These are phyloP conservation scores for Urostyla sp. DNA, from an alignment of 73 alveolate species.

Conservation along the genomic window DNA sequence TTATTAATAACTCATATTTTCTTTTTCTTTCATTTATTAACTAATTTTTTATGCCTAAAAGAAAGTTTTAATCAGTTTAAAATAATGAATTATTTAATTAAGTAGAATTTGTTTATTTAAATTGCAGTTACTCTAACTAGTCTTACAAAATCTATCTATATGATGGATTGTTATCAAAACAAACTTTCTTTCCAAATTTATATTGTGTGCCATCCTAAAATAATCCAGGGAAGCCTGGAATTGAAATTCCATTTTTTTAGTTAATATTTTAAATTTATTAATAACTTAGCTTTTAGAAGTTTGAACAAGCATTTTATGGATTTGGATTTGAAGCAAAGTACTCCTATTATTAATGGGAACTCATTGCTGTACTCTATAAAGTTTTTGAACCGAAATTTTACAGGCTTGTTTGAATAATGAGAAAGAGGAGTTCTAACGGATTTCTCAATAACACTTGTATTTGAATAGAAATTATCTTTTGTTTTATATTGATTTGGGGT, in stretches of 20 bases:
- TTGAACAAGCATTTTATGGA: not conserved
- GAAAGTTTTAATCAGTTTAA: not conserved
- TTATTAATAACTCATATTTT: slow-evolving; percentile 29
- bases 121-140: not conserved
- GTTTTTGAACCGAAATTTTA: not conserved
- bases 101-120: not conserved
- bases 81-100: not conserved
- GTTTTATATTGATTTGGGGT: not conserved
- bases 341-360: not conserved
- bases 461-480: not conserved
- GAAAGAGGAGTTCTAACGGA: not conserved
- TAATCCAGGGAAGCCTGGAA: slow-evolving; percentile 52
- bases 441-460: not conserved
- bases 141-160: not conserved
- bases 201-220: slow-evolving; percentile 26
- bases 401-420: slow-evolving; percentile 12
- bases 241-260: slow-evolving; percentile 4
- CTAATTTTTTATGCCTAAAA: slow-evolving; percentile 16
- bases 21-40: not conserved
- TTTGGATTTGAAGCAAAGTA: slow-evolving; percentile 24
- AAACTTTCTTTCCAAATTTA: slow-evolving; percentile 44
- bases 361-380: not conserved
- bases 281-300: slow-evolving; percentile 5
- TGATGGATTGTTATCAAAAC: slow-evolving; percentile 20
- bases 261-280: slow-evolving; percentile 9